These are phyloP conservation scores for Sordariomycetes sp. DNA, from an alignment of 2,329 filamentous ascomycete genomes.

Conservation along the genomic window DNA sequence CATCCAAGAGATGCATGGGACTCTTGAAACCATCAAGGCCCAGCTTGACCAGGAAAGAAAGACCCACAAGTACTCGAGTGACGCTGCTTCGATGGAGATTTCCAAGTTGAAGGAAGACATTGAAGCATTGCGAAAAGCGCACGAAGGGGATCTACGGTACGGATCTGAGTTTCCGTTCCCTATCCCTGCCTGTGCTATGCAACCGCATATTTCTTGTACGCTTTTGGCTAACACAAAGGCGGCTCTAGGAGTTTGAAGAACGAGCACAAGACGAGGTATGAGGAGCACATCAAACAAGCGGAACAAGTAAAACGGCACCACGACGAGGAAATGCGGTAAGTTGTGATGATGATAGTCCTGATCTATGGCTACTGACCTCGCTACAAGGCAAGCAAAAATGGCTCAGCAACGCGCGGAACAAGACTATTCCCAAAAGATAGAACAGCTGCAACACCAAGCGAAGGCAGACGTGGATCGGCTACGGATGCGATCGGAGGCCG, in stretches of 20 bases:
- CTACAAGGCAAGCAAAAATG: not conserved
- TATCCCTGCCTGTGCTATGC: not conserved
- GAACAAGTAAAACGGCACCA: conserved; percentile 8
- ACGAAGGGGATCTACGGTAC: conserved; percentile 51
- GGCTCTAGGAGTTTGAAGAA: conserved; percentile 5
- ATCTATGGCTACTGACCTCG: not conserved
- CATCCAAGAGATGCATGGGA: conserved; percentile 31
- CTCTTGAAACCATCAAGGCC: conserved; percentile 31
- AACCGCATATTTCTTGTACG: not conserved
- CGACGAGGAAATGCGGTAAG: conserved; percentile 6
- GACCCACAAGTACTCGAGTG: conserved; percentile 28
- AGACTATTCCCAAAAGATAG: conserved; percentile 12
- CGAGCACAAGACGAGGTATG: conserved; percentile 10
- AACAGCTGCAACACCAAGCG: conserved; percentile 23
- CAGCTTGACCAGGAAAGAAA: conserved; percentile 59
- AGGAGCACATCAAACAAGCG: conserved; percentile 12
- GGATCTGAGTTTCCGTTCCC: conserved; percentile 6
- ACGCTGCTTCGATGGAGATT: conserved; percentile 40
- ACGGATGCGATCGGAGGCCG: conserved; percentile 39
- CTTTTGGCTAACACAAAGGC: not conserved
- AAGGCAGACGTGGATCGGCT: conserved; percentile 35
- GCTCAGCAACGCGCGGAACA: conserved; percentile 7
- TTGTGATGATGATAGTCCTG: not conserved
- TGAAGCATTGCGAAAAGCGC: conserved; percentile 55
- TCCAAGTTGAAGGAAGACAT: conserved; percentile 50